These are phyloP conservation scores for Pseudogymnoascus sp. DNA, from an alignment of 2,329 filamentous ascomycete genomes.

Conservation along the genomic window DNA sequence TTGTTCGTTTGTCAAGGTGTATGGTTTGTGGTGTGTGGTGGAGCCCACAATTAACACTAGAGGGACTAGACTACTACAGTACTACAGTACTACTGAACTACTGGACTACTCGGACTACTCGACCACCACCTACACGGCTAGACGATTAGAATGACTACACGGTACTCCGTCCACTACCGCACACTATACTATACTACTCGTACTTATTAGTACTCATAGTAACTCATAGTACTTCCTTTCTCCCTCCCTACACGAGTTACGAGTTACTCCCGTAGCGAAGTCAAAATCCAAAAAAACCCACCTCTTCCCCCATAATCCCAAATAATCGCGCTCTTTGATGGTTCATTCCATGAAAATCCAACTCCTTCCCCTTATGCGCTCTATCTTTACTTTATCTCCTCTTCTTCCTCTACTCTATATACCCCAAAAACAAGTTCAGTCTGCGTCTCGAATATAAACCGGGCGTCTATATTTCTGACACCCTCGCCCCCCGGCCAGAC, in stretches of 20 bases:
- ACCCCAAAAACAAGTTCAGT: background rate
- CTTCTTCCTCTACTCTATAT: background rate
- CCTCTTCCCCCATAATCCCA: background rate
- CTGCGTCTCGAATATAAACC: background rate
- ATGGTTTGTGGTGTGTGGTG: background rate
- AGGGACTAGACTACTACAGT: background rate
- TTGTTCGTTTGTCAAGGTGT: background rate
- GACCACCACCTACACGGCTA: background rate
- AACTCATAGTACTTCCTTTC: background rate
- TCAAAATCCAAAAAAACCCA: conserved; percentile 1
- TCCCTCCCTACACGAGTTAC: background rate
- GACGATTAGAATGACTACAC: background rate
- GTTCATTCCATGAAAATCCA: background rate
- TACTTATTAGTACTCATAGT: background rate
- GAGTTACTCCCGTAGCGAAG: conserved; percentile 4
- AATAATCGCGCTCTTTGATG: conserved; percentile 3
- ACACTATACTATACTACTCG: background rate
- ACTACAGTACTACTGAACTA: background rate
- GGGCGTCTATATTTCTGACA: background rate
- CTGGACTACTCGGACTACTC: background rate
- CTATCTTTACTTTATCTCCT: background rate
- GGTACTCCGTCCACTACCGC: background rate
- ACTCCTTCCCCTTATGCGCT: background rate
- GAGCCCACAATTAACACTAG: background rate
- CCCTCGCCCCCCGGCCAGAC: background rate